A percentile compares a stretch with the other conserved stretches of the same genome.
phyloP scores from a whole-genome alignment of 2,329 filamentous ascomycete genomes.

The Hymenoscyphus occultus region DNA sequence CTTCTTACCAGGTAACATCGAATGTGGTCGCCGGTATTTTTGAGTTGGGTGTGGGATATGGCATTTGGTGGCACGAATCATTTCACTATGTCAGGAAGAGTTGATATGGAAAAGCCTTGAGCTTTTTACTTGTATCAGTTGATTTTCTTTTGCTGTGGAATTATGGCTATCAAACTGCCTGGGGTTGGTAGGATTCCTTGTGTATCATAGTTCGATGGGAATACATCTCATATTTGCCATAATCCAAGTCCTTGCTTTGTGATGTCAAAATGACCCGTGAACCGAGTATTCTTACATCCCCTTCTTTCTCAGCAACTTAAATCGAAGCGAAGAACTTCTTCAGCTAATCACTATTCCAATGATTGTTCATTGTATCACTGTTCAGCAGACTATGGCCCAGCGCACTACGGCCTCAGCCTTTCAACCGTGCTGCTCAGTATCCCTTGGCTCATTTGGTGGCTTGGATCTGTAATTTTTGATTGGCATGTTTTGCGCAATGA shows the following conservation, averaged over 20 bases:
- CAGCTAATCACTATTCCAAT: background rate
- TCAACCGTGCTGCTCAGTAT: background rate
- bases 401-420: background rate
- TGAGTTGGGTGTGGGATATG: conserved; percentile 24
- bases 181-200: conserved; percentile 22
- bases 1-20: conserved; percentile 30
- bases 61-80: conserved; percentile 30
- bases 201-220: conserved; percentile 31
- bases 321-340: background rate
- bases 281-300: background rate
- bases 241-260: background rate
- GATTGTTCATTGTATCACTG: background rate
- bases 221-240: conserved; percentile 13
- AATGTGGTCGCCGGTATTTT: conserved; percentile 27
- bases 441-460: background rate
- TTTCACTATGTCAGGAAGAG: conserved; percentile 32
- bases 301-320: background rate
- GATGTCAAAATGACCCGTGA: background rate
- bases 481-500: background rate
- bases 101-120: conserved; percentile 31
- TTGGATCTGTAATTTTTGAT: background rate
- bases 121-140: conserved; percentile 31
- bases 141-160: conserved; percentile 28
- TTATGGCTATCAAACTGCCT: conserved; percentile 25
- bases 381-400: background rate